Evolutionary conservation across 768 basidiomycete genomes (phyloP).

Genomic region (Crucibulum laeve): DNA sequence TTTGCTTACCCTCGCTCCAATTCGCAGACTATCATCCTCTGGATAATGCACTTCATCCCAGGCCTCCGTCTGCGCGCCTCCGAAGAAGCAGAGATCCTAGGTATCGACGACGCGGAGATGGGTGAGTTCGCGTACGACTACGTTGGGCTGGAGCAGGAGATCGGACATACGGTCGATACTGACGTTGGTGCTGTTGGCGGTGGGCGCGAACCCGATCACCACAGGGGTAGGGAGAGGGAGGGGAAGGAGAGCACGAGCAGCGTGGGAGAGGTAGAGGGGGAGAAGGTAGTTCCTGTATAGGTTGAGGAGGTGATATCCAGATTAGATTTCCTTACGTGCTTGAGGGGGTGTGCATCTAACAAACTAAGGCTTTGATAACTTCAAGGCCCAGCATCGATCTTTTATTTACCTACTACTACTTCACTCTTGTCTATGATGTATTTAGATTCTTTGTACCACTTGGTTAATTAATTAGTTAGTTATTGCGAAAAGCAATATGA

Average conservation of each 20-base stretch:
- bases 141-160: slow-evolving; percentile 66
- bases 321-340: no score
- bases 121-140: slow-evolving; percentile 91
- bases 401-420: no score
- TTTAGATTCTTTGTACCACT: no score
- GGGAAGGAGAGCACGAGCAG: neutral
- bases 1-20: neutral
- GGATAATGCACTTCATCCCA: slow-evolving; percentile 87
- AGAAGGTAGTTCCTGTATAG: no score
- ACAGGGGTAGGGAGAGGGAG: slow-evolving; percentile 3
- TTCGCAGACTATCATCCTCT: slow-evolving; percentile 68
- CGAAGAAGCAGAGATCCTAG: slow-evolving; percentile 70
- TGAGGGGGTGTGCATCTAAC: no score
- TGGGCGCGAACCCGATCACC: slow-evolving; percentile 23
- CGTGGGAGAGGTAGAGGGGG: neutral
- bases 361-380: no score
- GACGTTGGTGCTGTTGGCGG: slow-evolving; percentile 15
- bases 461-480: no score
- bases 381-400: no score
- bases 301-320: no score
- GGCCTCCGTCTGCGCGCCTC: slow-evolving; percentile 66
- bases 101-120: slow-evolving; percentile 87
- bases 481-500: no score
- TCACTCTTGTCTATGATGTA: no score
- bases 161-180: slow-evolving; percentile 30